Conservation (phyloP, 352 stramenopile genomes). For the Pythium biforme region DNA sequence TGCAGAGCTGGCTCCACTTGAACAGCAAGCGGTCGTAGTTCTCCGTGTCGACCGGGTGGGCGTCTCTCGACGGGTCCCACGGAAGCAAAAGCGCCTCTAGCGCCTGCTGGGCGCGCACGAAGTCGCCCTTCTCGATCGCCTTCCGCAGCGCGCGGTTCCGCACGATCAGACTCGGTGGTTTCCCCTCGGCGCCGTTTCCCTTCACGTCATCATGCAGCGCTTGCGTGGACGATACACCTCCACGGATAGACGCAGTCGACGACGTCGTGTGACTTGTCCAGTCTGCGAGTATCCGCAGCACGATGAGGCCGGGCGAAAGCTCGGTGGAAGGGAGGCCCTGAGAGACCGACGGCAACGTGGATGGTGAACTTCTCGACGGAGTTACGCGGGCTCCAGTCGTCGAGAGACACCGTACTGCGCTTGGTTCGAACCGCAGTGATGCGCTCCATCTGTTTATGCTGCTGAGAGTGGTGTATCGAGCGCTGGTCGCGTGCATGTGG, state of each 20-base stretch:
- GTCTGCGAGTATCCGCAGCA: slow-evolving; percentile 22
- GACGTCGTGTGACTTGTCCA: slow-evolving; percentile 3
- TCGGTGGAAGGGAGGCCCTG: background rate
- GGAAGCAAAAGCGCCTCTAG: slow-evolving; percentile 12
- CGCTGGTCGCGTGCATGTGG: slow-evolving; percentile 7
- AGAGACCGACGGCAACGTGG: background rate
- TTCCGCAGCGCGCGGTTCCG: slow-evolving; percentile 10
- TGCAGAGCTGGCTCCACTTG: slow-evolving; percentile 29
- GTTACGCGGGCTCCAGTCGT: background rate
- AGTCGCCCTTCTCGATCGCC: slow-evolving; percentile 17
- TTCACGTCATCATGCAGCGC: background rate
- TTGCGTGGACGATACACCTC: background rate
- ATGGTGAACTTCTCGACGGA: background rate
- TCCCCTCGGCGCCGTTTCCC: background rate
- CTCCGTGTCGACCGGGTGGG: slow-evolving; percentile 22
- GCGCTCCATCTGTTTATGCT: background rate
- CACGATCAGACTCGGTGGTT: background rate
- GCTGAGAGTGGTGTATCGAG: background rate
- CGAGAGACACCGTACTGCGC: slow-evolving; percentile 3
- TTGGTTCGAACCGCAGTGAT: slow-evolving; percentile 7
- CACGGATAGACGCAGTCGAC: background rate
- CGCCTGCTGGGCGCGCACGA: slow-evolving; percentile 10
- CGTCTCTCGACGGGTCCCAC: background rate
- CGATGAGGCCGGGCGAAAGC: slow-evolving; percentile 8
- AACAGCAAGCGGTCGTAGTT: slow-evolving; percentile 66